Percentiles rank a stretch among this genome's conserved stretches.
phyloP scores from a whole-genome alignment of 225 moss, liverwort and hornwort species.

The Polytrichum formosum region DNA sequence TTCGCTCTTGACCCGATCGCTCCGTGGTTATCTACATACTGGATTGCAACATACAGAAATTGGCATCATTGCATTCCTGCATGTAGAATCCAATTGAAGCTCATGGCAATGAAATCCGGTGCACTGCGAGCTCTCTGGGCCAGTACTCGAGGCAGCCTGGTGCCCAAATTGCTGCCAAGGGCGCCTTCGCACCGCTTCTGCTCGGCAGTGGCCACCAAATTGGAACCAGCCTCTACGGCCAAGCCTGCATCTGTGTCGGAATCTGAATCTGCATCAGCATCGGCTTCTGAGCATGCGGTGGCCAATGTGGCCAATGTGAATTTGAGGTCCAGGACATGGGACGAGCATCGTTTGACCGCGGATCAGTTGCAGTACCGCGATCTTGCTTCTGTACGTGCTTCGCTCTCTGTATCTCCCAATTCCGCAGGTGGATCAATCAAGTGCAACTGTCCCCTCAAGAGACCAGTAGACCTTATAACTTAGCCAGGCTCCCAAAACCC shows the following conservation, averaged over 20 bases:
- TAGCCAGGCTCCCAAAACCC: too few species aligned
- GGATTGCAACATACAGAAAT: too few species aligned
- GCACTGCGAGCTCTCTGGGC: conserved; percentile 25
- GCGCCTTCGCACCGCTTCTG: conserved; percentile 26
- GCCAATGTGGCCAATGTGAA: conserved; percentile 31
- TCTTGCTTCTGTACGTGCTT: conserved; percentile 48
- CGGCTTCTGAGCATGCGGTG: conserved; percentile 47
- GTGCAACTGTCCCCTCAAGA: too few species aligned
- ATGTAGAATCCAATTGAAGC: too few species aligned
- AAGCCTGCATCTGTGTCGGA: not conserved
- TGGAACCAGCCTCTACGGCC: conserved; percentile 3
- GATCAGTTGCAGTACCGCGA: conserved; percentile 62
- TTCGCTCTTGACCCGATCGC: too few species aligned
- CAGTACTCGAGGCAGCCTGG: conserved; percentile 13
- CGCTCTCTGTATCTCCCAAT: not conserved
- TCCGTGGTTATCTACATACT: too few species aligned
- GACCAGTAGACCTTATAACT: too few species aligned
- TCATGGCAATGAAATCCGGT: conserved; percentile 4
- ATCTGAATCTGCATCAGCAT: conserved; percentile 34
- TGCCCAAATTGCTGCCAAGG: conserved; percentile 7
- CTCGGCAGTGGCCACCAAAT: conserved; percentile 26
- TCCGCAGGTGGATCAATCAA: too few species aligned
- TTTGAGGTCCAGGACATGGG: conserved; percentile 54
- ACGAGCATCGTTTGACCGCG: conserved; percentile 64
- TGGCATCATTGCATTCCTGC: too few species aligned